These are phyloP conservation scores for Penicillium bialowiezense DNA, from an alignment of 495 filamentous ascomycete genomes.

Conservation along the genomic window DNA sequence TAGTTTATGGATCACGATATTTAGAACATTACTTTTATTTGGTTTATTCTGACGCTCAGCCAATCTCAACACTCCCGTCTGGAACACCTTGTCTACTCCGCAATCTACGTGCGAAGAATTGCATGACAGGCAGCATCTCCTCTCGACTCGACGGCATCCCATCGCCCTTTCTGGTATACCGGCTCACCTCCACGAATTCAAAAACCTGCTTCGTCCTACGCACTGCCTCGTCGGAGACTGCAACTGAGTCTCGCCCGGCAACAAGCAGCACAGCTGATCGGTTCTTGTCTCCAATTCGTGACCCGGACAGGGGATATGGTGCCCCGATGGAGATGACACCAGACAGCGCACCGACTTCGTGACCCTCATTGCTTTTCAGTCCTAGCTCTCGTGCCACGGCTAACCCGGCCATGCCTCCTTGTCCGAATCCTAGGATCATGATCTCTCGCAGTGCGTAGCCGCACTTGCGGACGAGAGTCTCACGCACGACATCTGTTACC, in stretches of 20 bases:
- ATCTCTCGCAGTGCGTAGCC: conserved; percentile 69
- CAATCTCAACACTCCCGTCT: conserved; percentile 57
- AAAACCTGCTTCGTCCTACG: conserved; percentile 64
- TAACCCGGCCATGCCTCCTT: conserved; percentile 80
- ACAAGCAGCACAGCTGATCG: conserved; percentile 71
- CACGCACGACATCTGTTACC: conserved; percentile 54
- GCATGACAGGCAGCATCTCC: conserved; percentile 91
- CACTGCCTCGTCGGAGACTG: conserved; percentile 62
- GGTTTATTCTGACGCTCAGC: conserved; percentile 9
- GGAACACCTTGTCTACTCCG: conserved; percentile 61
- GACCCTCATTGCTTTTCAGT: background rate
- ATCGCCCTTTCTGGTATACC: conserved; percentile 74
- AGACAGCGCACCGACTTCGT: conserved; percentile 30
- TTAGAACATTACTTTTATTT: too few relatives aligned
- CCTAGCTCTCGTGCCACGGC: conserved; percentile 46
- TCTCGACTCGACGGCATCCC: conserved; percentile 79
- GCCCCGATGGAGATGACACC: conserved; percentile 82
- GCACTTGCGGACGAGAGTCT: conserved; percentile 62
- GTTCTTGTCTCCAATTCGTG: conserved; percentile 46
- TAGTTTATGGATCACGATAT: too few relatives aligned
- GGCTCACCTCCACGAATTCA: conserved; percentile 66
- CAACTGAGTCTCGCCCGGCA: conserved; percentile 59
- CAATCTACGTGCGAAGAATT: conserved; percentile 80
- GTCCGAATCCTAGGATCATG: conserved; percentile 79
- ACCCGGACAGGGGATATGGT: conserved; percentile 53